Evolutionary conservation across 805 yeast species (phyloP), one percentile per base, ranked within the genome.

Genomic region (Candida saitoana): DNA sequence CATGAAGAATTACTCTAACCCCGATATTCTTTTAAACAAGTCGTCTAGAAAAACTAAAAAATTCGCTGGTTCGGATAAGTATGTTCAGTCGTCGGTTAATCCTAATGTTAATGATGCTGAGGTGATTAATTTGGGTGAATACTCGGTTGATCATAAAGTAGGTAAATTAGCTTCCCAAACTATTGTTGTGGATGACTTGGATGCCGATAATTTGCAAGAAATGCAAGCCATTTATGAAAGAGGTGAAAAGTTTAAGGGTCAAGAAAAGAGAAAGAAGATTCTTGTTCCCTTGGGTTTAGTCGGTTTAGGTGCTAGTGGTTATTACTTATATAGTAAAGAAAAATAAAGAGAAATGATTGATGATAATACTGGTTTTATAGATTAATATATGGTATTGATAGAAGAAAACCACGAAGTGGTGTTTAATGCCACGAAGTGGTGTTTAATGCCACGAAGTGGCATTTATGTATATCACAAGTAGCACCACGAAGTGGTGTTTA

Each of bases 1-100:
- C 7, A 50, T 46, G 7, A 73, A 74, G 4, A 63, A 65, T 34
- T 70, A 66, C 41, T 57, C 54, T 12, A 48, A 59, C 5, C 44
- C 36, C 12, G 43, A 43, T 11, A 45, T 43, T 15, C 48, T 57
- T 9, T 30, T 31, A 6, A 37, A 22, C 15, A 27, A 37, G 15
- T 41, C 44, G n/a, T n/a, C n/a, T n/a, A n/a, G n/a, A n/a, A 49
- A 50, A 40, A 36, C 46, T 5, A 43, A 49, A 36, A 67, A 64
- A 46, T 61, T 67, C 3, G 65, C 63, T 38, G 65, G 66, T 49
- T 59, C 65, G 42, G 69, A 67, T 36, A 62, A 65, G 47, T 69
- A 70, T 45, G 54, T 66, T 34, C 74, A 70, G 46, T 51, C 64
- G 42, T 68, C 74, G 15, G 45, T 65, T 42, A 70, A 70, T 45